Evolutionary conservation across 2,329 filamentous ascomycete species (phyloP), one percentile per base, ranked within the genome.

Genomic region (Nemania serpens): DNA sequence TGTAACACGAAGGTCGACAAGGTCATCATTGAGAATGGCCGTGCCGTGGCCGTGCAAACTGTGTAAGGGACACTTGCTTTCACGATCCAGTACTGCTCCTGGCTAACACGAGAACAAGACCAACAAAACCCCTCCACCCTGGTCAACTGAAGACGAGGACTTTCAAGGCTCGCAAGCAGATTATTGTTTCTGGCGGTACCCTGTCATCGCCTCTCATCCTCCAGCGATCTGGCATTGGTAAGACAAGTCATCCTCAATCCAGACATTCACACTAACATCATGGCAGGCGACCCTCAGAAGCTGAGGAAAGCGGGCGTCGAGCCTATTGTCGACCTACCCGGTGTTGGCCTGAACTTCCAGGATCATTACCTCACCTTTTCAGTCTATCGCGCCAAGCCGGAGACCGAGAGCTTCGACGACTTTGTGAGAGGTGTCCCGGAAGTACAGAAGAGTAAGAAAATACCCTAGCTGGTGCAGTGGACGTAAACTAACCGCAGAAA

Each of bases 1-100:
- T 85, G 82, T 76, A 92, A 91, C 78, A 91, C 88, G 70, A 92
- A 92, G 76, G 86, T 91, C 13, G 89, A 92, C 71, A 91, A 90
- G 78, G 79, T 92, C 54, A 85, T 93, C 65, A 84, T 92, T 33
- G 88, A 92, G 74, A 84, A 89, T 52, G 89, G 88, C 55, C 79
- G 84, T 2, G 90, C 90, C 2, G 88, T 91, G 1, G 91, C 81
- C 18, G 90, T 94, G 2, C 83, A 85, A 70, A 90, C 88, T 5
- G 82, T 93, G 55, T 76, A 70, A 68, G 75, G 5, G 0, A 13
- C 63, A 5, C 1, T 5, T 81, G 81, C 1, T 3, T n/a, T 18
- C 17, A 15, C 41, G 5, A 25, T 18, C 34, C 1, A 7, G 10
- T 29, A 25, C 2, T 13, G 9, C 5, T 7, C 7, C 53, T 2